Evolutionary conservation across 2,329 filamentous ascomycete species (phyloP).

Genomic region (Calonectria pteridis): DNA sequence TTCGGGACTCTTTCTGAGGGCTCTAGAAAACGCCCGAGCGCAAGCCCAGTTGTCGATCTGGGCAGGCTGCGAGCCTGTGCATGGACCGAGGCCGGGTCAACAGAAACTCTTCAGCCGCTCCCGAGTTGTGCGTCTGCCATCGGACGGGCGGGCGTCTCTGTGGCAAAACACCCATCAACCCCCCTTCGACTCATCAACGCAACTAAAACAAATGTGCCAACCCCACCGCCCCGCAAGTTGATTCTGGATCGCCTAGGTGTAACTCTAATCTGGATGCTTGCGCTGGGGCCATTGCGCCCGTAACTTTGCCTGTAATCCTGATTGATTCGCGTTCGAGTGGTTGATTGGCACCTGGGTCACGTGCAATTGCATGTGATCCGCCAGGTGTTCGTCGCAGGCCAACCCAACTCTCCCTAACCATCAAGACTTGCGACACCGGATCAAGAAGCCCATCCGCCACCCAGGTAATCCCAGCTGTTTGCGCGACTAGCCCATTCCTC

Average conservation of each 20-base stretch:
- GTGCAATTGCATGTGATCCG: background rate
- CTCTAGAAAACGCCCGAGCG: conserved; percentile 21
- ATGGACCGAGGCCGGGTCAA: background rate
- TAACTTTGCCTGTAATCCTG: conserved; percentile 1
- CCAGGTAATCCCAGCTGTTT: background rate
- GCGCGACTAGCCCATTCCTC: background rate
- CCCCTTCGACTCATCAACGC: conserved; percentile 5
- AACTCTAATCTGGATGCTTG: conserved; percentile 24
- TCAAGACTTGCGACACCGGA: conserved; percentile 6
- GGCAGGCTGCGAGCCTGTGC: conserved; percentile 8
- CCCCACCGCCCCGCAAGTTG: conserved; percentile 19
- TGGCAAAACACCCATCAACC: background rate
- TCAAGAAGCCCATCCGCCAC: background rate
- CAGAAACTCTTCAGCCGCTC: background rate
- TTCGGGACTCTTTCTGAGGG: conserved; percentile 23
- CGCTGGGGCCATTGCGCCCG: conserved; percentile 9
- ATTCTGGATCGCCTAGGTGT: conserved; percentile 19
- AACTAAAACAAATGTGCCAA: background rate
- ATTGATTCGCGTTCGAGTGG: background rate
- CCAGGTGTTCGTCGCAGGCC: background rate
- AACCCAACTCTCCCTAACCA: conserved; percentile 7
- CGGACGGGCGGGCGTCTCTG: background rate
- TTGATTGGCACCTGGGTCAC: background rate
- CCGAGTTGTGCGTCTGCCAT: background rate
- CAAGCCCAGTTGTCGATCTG: conserved; percentile 23